These are phyloP conservation scores for Pulveroboletus sp. DNA, from an alignment of 768 basidiomycete genomes.

Conservation along the genomic window DNA sequence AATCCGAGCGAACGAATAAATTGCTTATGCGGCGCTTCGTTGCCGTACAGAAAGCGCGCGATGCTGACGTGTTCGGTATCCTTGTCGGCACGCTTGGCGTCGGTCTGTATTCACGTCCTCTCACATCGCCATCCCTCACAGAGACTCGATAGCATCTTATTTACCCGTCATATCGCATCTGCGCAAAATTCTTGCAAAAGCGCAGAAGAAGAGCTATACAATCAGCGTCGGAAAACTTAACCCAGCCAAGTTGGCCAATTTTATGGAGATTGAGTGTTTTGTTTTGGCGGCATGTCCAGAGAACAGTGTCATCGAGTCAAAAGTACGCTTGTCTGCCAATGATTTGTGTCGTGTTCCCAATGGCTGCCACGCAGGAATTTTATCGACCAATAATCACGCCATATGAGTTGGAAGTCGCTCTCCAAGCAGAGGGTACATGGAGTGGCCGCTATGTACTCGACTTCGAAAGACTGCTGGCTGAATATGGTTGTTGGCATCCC, in stretches of 20 bases:
- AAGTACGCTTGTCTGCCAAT: constrained; percentile 36
- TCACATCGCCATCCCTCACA: not conserved
- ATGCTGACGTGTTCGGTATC: constrained; percentile 93
- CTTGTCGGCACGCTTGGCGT: constrained; percentile 93
- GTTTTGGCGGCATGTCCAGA: constrained; percentile 94
- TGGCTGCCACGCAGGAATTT: constrained; percentile 64
- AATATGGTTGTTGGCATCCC: constrained; percentile 21
- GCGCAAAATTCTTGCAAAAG: constrained; percentile 60
- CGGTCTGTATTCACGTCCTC: constrained; percentile 41
- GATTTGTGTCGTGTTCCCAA: not conserved
- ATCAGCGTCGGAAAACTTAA: constrained; percentile 94
- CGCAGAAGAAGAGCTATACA: constrained; percentile 90
- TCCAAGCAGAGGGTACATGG: constrained; percentile 70
- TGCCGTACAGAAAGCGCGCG: constrained; percentile 80
- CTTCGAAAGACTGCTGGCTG: constrained; percentile 57
- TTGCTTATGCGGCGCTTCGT: constrained; percentile 90
- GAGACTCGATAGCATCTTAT: constrained; percentile 60
- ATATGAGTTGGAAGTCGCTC: constrained; percentile 81
- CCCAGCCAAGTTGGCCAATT: constrained; percentile 93
- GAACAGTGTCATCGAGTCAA: constrained; percentile 77
- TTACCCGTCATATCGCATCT: constrained; percentile 81
- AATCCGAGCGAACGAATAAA: constrained; percentile 71
- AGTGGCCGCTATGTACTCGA: constrained; percentile 78
- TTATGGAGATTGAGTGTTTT: constrained; percentile 94
- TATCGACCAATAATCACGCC: constrained; percentile 90